A percentile compares a stretch with the other conserved stretches of the same genome.
Evolutionary conservation across 176 grass and related monocot species (phyloP).

Genomic region (Rhynchospora pubera): DNA sequence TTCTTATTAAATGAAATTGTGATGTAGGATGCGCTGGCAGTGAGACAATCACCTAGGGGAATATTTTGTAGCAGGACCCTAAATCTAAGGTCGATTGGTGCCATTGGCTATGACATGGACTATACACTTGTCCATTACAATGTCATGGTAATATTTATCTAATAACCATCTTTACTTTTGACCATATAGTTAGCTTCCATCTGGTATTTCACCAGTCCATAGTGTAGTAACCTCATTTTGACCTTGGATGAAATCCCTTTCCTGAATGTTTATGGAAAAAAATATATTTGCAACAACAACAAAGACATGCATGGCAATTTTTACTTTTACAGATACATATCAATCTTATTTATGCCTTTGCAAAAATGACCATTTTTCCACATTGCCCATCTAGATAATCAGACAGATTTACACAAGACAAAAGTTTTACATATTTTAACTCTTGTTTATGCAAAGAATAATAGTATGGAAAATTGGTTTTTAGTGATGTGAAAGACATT

Average conservation of each 20-base stretch:
- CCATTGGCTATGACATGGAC: slow-evolving; percentile 95
- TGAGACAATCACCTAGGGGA: slow-evolving; percentile 74
- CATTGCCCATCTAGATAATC: not conserved
- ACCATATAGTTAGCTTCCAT: not conserved
- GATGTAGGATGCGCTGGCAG: slow-evolving; percentile 66
- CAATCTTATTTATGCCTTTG: not conserved
- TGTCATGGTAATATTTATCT: slow-evolving; percentile 58
- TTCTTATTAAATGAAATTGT: not conserved
- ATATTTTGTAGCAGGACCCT: slow-evolving; percentile 93
- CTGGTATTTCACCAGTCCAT: not conserved
- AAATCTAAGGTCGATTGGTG: slow-evolving; percentile 91
- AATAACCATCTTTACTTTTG: not conserved
- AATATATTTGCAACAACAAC: not conserved
- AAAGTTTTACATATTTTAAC: not conserved
- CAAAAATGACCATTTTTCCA: not conserved
- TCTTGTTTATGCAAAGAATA: not conserved
- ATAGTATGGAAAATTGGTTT: not conserved
- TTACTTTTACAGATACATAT: not conserved
- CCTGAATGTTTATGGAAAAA: not conserved
- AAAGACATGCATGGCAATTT: not conserved
- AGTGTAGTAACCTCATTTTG: not conserved
- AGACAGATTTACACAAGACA: not conserved
- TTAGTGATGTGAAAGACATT: not conserved
- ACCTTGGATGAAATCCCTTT: not conserved
- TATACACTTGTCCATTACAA: slow-evolving; percentile 96